Evolutionary conservation across 2,329 filamentous ascomycete species (phyloP).

Genomic region (Beauveria sp.): DNA sequence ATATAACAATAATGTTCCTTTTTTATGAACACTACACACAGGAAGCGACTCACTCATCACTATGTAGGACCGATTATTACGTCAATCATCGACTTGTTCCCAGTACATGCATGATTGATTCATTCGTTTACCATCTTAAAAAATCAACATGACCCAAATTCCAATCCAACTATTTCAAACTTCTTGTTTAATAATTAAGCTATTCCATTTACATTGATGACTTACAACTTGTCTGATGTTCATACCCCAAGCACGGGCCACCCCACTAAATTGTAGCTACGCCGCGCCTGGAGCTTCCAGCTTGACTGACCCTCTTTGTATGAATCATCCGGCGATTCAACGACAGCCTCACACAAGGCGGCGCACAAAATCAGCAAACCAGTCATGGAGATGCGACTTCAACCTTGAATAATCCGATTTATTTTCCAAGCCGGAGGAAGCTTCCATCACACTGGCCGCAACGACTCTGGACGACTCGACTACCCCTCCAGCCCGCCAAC

Average conservation of each 20-base stretch:
- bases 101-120: too few relatives aligned
- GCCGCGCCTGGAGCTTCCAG: background rate
- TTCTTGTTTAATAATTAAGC: too few relatives aligned
- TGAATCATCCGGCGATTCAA: constrained; percentile 12
- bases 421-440: background rate
- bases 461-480: background rate
- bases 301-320: constrained; percentile 11
- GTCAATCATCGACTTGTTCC: too few relatives aligned
- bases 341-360: background rate
- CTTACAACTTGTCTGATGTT: background rate
- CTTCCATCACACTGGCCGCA: too few relatives aligned
- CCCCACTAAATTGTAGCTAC: background rate
- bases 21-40: too few relatives aligned
- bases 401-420: background rate
- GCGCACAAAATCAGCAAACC: background rate
- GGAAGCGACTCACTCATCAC: too few relatives aligned
- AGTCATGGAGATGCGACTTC: constrained; percentile 8
- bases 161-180: too few relatives aligned
- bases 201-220: too few relatives aligned
- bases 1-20: too few relatives aligned
- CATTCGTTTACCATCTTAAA: too few relatives aligned
- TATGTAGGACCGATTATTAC: too few relatives aligned
- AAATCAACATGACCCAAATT: too few relatives aligned
- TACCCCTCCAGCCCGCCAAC: background rate
- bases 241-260: background rate